Percentiles rank a stretch among this genome's conserved stretches.
Evolutionary conservation across 768 basidiomycete genomes (phyloP).

Genomic region (Mycena galericulata): DNA sequence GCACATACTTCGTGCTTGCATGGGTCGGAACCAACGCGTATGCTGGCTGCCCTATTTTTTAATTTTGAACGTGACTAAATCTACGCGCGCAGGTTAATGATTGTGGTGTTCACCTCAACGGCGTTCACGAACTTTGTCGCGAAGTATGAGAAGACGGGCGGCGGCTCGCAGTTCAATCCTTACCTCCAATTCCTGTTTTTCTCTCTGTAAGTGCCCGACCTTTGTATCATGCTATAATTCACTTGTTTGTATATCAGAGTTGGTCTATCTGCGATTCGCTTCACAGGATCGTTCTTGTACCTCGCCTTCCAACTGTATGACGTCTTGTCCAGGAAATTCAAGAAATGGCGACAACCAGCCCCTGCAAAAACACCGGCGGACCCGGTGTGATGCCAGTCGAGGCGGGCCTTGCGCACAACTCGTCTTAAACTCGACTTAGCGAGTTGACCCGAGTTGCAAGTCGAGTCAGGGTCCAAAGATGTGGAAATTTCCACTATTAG

Average conservation of each 20-base stretch:
- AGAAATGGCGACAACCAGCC: no score
- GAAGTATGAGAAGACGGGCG: conserved; percentile 61
- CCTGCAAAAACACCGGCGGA: no score
- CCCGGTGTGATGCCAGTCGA: no score
- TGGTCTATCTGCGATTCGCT: conserved; percentile 84
- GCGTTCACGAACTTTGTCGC: conserved; percentile 83
- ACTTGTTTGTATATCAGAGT: no score
- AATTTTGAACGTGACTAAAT: not conserved
- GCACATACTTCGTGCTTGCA: conserved; percentile 86
- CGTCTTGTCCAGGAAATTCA: no score
- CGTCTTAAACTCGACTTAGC: no score
- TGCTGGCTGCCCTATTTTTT: conserved; percentile 58
- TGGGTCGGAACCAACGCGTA: conserved; percentile 93
- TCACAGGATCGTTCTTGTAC: conserved; percentile 83
- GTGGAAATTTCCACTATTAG: no score
- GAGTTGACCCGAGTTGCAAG: no score
- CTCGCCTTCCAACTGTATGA: conserved; percentile 81
- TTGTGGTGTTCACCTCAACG: conserved; percentile 79
- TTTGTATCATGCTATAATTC: no score
- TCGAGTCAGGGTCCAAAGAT: no score
- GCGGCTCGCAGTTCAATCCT: conserved; percentile 82
- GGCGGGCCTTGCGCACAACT: no score
- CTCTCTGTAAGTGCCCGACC: no score
- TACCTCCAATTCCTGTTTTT: conserved; percentile 88
- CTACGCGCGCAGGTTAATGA: conserved; percentile 71